phyloP scores from a whole-genome alignment of 257 asterid genomes.

The Solanum rostratum region DNA sequence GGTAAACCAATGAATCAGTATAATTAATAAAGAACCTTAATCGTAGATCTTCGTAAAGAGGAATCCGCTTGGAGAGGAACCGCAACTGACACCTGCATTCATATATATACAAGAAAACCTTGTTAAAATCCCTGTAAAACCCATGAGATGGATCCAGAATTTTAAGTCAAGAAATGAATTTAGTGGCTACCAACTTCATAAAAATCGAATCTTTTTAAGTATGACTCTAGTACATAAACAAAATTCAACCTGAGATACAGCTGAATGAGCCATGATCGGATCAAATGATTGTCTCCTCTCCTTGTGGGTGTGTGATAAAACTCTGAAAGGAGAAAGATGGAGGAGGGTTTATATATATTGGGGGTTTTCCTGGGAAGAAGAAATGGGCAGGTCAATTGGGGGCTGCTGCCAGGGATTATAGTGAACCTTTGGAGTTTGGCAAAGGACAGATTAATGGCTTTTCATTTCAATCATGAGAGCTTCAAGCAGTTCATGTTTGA shows the following conservation, averaged over 20 bases:
- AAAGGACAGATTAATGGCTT: constrained; percentile 9
- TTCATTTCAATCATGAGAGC: background rate
- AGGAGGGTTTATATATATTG: background rate
- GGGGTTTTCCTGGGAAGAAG: background rate
- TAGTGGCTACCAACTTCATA: background rate
- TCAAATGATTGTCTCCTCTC: background rate
- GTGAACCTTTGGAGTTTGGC: constrained; percentile 14
- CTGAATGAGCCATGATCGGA: constrained; percentile 55
- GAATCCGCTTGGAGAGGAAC: constrained; percentile 33
- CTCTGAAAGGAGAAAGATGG: background rate
- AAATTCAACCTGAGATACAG: constrained; percentile 27
- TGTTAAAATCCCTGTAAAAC: background rate
- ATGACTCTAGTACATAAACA: background rate
- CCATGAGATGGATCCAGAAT: background rate
- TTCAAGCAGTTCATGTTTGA: background rate
- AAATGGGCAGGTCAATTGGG: background rate
- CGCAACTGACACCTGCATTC: constrained; percentile 45
- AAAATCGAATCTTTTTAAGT: background rate
- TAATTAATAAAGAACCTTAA: constrained; percentile 30
- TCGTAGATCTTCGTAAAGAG: constrained; percentile 24
- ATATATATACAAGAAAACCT: background rate
- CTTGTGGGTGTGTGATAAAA: background rate
- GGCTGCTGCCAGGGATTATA: background rate
- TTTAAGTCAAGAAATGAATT: background rate
- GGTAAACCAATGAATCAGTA: background rate